Conservation (phyloP, 202 grass and related monocot species). For the Saccharum hybrid region DNA sequence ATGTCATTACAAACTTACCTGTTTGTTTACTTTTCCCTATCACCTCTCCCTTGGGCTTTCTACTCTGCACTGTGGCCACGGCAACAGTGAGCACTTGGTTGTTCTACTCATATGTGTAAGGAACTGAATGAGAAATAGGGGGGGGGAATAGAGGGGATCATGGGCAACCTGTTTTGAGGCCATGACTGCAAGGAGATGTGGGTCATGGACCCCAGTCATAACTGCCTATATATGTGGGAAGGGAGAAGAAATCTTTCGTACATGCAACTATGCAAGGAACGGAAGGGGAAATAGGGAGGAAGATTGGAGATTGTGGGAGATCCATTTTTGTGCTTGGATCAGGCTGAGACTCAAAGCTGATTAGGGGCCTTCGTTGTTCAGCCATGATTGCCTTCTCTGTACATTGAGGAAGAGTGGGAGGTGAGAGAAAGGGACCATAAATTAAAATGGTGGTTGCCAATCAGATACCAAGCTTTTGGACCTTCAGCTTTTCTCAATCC, state of each 20-base stretch:
- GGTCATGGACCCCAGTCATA: neutral
- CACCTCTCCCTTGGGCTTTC: neutral
- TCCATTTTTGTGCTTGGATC: neutral
- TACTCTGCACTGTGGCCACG: neutral
- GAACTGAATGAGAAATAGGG: neutral
- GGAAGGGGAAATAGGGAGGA: neutral
- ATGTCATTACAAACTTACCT: neutral
- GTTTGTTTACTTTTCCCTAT: neutral
- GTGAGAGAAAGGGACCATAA: neutral
- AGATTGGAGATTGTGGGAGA: neutral
- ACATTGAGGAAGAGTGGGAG: neutral
- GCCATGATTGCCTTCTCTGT: neutral
- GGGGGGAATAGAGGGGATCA: neutral
- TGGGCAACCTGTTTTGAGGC: neutral
- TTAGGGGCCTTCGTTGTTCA: neutral
- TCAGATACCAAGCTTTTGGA: neutral
- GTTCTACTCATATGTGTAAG: neutral
- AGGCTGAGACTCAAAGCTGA: neutral
- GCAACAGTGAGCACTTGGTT: neutral
- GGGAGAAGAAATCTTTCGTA: neutral
- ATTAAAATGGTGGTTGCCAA: neutral
- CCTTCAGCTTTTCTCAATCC: neutral
- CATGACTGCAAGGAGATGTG: neutral
- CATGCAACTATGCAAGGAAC: neutral
- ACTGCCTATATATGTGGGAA: neutral